Percentiles rank a stretch among this genome's conserved stretches.
Evolutionary conservation across 768 basidiomycete species (phyloP).

Genomic region (Amyloporia xantha): DNA sequence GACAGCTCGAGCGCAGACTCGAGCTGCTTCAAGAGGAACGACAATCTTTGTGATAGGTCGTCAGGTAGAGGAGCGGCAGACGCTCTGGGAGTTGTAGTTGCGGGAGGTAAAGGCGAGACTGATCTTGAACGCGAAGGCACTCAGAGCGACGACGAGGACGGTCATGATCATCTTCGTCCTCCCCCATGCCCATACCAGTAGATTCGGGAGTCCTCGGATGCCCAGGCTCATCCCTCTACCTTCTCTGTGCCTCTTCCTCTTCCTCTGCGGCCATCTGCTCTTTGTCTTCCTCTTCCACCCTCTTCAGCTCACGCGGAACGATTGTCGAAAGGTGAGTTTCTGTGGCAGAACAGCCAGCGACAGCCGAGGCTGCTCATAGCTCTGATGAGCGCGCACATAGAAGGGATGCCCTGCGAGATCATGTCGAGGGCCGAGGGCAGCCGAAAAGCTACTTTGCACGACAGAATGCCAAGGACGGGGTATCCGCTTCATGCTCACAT

Average conservation of each 20-base stretch:
- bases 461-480: too few species aligned
- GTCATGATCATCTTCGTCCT: constrained; percentile 32
- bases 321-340: constrained; percentile 72
- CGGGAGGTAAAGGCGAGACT: constrained; percentile 2
- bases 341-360: too few species aligned
- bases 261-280: constrained; percentile 38
- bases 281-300: constrained; percentile 72
- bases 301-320: constrained; percentile 59
- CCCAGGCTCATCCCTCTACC: constrained; percentile 48
- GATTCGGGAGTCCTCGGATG: constrained; percentile 82
- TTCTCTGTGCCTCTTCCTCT: constrained; percentile 42
- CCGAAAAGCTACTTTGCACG: too few species aligned
- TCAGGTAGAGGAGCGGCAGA: constrained; percentile 24
- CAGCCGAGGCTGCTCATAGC: too few species aligned
- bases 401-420: too few species aligned
- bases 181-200: constrained; percentile 46
- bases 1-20: constrained; percentile 71
- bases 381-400: too few species aligned
- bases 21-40: constrained; percentile 60
- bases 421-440: too few species aligned
- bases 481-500: too few species aligned
- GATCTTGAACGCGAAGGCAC: neutral
- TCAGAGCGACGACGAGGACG: neutral
- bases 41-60: constrained; percentile 58
- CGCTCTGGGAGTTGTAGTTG: constrained; percentile 18